Evolutionary conservation across 78 protist species (phyloP), one percentile per base, ranked within the genome.

Genomic region (Anaeramoeba flamelloides): DNA sequence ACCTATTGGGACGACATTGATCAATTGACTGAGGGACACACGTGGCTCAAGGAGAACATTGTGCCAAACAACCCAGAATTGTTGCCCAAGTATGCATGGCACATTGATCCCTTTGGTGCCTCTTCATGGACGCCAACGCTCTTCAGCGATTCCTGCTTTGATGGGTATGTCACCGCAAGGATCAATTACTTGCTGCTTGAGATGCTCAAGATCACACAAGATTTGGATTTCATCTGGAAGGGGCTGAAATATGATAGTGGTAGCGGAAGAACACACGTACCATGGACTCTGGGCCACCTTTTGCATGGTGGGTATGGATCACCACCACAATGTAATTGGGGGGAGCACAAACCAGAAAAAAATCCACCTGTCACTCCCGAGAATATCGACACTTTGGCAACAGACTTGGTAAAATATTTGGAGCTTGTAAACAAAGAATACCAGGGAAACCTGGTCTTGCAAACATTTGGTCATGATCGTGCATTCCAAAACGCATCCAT

Each of bases 11-110:
- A 81, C 32, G 40, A 84, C 17, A 69, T 92, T 22, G 82, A 87
- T 41, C 94, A 92, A 77, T 85, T 91, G 86, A 75, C 90, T 30
- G 82, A 79, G 26, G 93, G 96, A 1, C 89, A 83, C 74, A 32
- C 37, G 74, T 90, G 79, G 86, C n/a, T 91, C 40, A 2, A 74
- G 39, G 26, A 83, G 32, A 39, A 53, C 17, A 53, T 53, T 17
- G 69, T 8, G 8, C 34, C 8, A 26, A 26, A 26, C 17, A 17
- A 8, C 17, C n/a, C n/a, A n/a, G n/a, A n/a, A n/a, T n/a, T n/a
- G n/a, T 26, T 53, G 8, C 69, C 69, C 8, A 53, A 53, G 17
- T 26, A 26, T 53, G 69, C 69, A 26, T 53, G 8, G 34, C 69
- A 53, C 17, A 17, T 53, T 53, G 69, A 53, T 53, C 69, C 69